Conservation (phyloP, 208 protist genomes). For the Wallacemonas sp. region DNA sequence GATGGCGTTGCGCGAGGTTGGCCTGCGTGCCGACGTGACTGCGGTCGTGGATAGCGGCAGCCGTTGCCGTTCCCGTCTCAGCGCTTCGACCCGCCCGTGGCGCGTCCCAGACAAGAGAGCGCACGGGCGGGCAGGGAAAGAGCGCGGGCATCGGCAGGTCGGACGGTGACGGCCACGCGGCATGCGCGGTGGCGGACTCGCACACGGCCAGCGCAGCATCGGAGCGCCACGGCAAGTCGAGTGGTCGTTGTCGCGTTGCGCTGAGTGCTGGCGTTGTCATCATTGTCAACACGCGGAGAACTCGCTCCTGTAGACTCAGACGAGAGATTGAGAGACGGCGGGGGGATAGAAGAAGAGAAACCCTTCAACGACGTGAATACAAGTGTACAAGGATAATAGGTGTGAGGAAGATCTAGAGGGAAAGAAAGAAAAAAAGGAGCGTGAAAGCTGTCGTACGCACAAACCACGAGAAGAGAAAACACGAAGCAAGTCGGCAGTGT, state of each 20-base stretch:
- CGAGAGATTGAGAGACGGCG: no score
- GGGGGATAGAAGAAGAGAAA: no score
- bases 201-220: neutral
- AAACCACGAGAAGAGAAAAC: neutral
- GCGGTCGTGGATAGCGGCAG: no score
- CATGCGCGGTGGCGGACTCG: neutral
- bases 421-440: neutral
- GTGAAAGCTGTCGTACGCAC: neutral
- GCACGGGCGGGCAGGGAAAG: slow-evolving; percentile 30
- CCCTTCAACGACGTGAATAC: no score
- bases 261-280: no score
- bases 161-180: slow-evolving; percentile 50
- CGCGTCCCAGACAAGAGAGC: neutral
- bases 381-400: no score
- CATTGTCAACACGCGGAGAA: no score
- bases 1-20: no score
- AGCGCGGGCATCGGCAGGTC: slow-evolving; percentile 63
- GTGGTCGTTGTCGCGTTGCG: neutral
- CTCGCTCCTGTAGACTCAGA: no score
- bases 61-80: no score
- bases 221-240: slow-evolving; percentile 11
- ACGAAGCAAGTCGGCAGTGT: neutral
- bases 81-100: neutral
- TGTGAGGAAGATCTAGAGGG: neutral
- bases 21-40: no score